A percentile compares a stretch with the other conserved stretches of the same genome.
These are phyloP conservation scores for Sclerotinia sclerotiorum DNA, from an alignment of 2,329 filamentous ascomycete genomes.

Conservation along the genomic window DNA sequence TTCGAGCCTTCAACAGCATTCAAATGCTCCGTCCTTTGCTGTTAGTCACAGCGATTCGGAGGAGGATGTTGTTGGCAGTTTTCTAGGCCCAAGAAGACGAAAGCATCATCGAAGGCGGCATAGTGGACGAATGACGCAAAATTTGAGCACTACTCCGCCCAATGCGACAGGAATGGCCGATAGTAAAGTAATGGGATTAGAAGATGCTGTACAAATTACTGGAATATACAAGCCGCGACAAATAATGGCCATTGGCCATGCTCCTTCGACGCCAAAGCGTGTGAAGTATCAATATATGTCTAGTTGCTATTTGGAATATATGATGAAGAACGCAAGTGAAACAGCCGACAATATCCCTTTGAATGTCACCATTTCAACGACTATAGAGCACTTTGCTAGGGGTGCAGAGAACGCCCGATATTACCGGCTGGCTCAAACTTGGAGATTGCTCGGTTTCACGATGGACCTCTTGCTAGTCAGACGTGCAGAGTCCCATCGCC, in stretches of 20 bases:
- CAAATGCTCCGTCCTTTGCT: slow-evolving; percentile 52
- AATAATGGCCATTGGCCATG: slow-evolving; percentile 60
- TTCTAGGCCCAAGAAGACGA: slow-evolving; percentile 52
- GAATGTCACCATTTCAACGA: slow-evolving; percentile 47
- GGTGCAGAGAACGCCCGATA: slow-evolving; percentile 57
- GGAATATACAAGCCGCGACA: slow-evolving; percentile 60
- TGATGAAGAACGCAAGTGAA: slow-evolving; percentile 38
- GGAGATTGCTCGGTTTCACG: slow-evolving; percentile 60
- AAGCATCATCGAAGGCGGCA: slow-evolving; percentile 46
- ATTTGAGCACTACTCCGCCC: slow-evolving; percentile 57
- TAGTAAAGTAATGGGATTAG: slow-evolving; percentile 51
- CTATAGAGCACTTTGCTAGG: slow-evolving; percentile 57
- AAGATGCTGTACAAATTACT: slow-evolving; percentile 58
- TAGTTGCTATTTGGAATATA: slow-evolving; percentile 54
- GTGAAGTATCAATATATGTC: slow-evolving; percentile 58
- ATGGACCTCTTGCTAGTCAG: slow-evolving; percentile 54
- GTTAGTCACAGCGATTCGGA: slow-evolving; percentile 64
- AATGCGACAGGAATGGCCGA: slow-evolving; percentile 42
- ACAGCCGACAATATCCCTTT: slow-evolving; percentile 20
- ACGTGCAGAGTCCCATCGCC: slow-evolving; percentile 58
- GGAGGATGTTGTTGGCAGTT: slow-evolving; percentile 61
- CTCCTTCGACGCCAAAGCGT: slow-evolving; percentile 53
- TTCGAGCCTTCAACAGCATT: slow-evolving; percentile 43
- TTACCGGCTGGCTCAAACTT: slow-evolving; percentile 63
- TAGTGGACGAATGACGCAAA: slow-evolving; percentile 47